A percentile compares a stretch with the other conserved stretches of the same genome.
Conservation (phyloP, 176 grass and related monocot genomes). For the Eleusine coracana region DNA sequence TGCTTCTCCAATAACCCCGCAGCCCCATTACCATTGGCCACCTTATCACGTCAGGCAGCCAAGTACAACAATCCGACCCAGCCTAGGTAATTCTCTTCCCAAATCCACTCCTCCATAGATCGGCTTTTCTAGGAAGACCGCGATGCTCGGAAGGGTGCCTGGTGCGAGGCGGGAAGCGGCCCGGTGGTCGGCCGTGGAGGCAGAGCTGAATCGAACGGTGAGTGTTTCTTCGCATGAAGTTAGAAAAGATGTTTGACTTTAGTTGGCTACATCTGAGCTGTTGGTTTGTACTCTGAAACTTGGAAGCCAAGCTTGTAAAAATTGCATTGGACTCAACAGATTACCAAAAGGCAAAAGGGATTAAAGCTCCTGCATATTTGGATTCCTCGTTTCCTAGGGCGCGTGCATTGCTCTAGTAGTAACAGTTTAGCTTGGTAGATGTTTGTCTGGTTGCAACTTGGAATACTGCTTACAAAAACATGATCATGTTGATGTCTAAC, state of each 20-base stretch:
- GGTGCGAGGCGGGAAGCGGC: background rate
- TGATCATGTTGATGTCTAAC: background rate
- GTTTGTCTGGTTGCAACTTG: background rate
- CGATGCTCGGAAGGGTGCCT: conserved; percentile 36
- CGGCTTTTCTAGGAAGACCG: conserved; percentile 15
- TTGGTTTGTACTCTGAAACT: conserved; percentile 6
- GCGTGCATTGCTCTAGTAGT: background rate
- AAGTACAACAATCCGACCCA: background rate
- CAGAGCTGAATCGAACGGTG: conserved; percentile 47
- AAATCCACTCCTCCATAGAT: conserved; percentile 8
- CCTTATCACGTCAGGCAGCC: background rate
- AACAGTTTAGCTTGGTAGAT: background rate
- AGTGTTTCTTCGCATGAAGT: conserved; percentile 7
- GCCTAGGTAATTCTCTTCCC: background rate
- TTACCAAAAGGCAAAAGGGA: conserved; percentile 1
- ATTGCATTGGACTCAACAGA: background rate
- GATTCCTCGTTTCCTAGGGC: conserved; percentile 4
- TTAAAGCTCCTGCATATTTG: conserved; percentile 26
- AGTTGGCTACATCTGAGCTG: background rate
- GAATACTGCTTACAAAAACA: background rate
- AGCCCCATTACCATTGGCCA: background rate
- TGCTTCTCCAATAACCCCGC: background rate
- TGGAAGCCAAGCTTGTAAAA: background rate
- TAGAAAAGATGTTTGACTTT: background rate
- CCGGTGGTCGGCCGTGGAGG: conserved; percentile 33